Base-by-base conservation (phyloP, 805 yeast genomes). In the Candida maesae region DNA sequence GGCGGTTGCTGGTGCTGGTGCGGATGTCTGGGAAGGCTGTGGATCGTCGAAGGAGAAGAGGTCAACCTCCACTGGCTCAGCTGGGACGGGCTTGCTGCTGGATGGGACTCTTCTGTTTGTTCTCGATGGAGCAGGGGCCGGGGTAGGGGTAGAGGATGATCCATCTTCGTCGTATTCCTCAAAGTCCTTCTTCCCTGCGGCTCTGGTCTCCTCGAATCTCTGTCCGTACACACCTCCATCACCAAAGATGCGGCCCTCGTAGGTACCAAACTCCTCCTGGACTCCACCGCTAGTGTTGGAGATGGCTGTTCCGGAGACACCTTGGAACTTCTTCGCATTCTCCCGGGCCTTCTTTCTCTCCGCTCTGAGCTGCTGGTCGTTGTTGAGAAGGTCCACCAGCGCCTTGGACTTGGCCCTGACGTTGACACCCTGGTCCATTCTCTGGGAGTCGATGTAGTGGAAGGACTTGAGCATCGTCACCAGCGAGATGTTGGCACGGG, bases 371-470 rank as follows among this genome's bases (percentile, higher is more conserved):
- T 70, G 67, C 6, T 72, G 71, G 55, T 88, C 95, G 61, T 87
- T 95, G 52, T 79, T 79, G 51, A 93, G 71, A 51, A 93, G 70
- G 13, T 71, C 72, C 19, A 80, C 68, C 47, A 93, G 70, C 48
- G 79, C 81, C 62, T 88, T 85, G 23, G 96, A 83, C 52, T 96
- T 79, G 65, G 87, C 90, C 58, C 99, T 78, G 42, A 93, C 96
- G 59, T 91, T 90, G 51, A 89, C 79, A 39, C 99, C 99, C 66
- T 90, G 97, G 64, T 93, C 99, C 51, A 89, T 79, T 24, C 97
- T 97, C 61, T 87, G 85, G 15, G 89, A 78, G 63, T 93, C 98
- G 35, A 87, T 83, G 67, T 88, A 93, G 63, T 90, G 97, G 78
- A 93, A 93, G 11, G 88, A 79, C 57, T 87, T 86, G 55, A 93